Base-by-base conservation (phyloP, 257 asterid species). In the Solanum chmielewskii region DNA sequence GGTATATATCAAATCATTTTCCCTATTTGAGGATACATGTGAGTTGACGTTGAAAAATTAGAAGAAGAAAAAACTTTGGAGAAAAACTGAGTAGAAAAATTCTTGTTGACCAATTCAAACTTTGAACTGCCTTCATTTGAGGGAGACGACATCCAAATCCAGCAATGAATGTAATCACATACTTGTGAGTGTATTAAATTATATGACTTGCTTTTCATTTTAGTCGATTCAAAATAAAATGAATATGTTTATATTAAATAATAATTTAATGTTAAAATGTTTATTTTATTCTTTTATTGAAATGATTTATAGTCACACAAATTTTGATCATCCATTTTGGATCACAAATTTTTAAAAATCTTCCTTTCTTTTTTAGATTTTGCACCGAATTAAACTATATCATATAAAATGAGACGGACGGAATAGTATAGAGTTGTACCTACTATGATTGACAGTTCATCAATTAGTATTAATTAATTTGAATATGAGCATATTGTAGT, bases 281-380 rank as follows among this genome's bases (percentile, higher is more conserved):
- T 37, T 6, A 37, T 37, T 37, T 37, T 37, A 37, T 1, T 33
- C 39, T 37, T 6, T 1, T 37, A 5, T 6, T 6, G 1, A 37
- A 37, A 37, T 37, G 39, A 37, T 37, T 37, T 37, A 37, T 37
- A 37, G 7, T 37, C 39, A 1, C 7, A 37, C 7, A 37, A 37
- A 37, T 37, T 37, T 37, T 1, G 1, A 37, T 37, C 1, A 37
- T 37, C 1, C 0, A 37, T 37, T 37, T 37, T 37, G 39, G 7
- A 37, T 0, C 39, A 37, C 0, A 35, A 35, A 35, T 35, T 35
- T 5, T 5, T 3, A 35, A 35, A 5, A 35, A 5, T 1, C 0
- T 5, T 35, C 6, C 6, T 35, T 35, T 35, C 0, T 35, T 5
- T 37, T 0, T 37, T 37, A 37, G 0, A 37, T 1, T 35, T 37